Conservation (phyloP, 305 asterid genomes). For the Solanum hybrid region DNA sequence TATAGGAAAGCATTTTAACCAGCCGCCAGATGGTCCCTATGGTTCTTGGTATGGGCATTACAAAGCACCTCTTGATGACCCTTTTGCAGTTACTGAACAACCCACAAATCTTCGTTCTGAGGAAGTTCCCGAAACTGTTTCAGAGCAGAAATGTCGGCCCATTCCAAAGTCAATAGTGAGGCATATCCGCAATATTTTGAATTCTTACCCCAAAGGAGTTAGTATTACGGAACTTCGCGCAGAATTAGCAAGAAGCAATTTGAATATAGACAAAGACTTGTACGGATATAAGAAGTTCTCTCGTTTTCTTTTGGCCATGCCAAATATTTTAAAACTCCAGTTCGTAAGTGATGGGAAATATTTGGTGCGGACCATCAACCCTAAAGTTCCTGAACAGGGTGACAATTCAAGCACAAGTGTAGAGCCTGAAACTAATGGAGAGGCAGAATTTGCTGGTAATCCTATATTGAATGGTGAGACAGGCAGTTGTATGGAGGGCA, state of each 20-base stretch:
- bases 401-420: constrained; percentile 17
- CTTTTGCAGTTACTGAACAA: constrained; percentile 46
- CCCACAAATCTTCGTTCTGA: constrained; percentile 19
- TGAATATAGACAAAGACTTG: constrained; percentile 45
- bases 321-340: constrained; percentile 45
- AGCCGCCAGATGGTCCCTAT: constrained; percentile 92
- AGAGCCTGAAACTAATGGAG: constrained; percentile 20
- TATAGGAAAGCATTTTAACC: constrained; percentile 72
- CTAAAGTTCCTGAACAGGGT: constrained; percentile 26
- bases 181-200: constrained; percentile 36
- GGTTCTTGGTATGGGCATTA: constrained; percentile 87
- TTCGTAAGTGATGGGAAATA: constrained; percentile 26
- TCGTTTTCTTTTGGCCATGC: constrained; percentile 73
- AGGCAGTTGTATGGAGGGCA: constrained; percentile 15
- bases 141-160: constrained; percentile 37
- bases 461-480: constrained; percentile 16
- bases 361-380: constrained; percentile 22
- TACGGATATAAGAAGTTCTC: constrained; percentile 73
- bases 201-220: constrained; percentile 59
- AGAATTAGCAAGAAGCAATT: constrained; percentile 36
- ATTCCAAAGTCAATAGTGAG: constrained; percentile 56
- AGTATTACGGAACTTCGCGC: constrained; percentile 43
- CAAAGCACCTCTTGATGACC: constrained; percentile 65
- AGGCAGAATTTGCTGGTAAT: constrained; percentile 10
- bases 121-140: constrained; percentile 27